Conservation (phyloP, 148 eudicot species). For the Arctostaphylos glauca region DNA sequence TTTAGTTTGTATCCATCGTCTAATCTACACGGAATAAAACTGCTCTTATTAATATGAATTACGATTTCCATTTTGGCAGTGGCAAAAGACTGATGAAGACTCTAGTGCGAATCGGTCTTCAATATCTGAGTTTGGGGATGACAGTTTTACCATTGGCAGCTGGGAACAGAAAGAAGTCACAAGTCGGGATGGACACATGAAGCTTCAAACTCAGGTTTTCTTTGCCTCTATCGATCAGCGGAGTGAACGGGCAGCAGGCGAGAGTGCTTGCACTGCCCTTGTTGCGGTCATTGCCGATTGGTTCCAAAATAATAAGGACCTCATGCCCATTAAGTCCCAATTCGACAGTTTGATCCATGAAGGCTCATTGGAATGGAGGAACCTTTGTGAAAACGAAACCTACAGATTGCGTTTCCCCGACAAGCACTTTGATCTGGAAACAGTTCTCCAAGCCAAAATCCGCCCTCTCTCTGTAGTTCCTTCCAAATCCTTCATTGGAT, state of each 20-base stretch:
- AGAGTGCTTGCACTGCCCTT: constrained; percentile 94
- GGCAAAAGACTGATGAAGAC: constrained; percentile 72
- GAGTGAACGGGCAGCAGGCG: constrained; percentile 93
- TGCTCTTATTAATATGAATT: no score
- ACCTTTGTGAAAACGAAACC: constrained; percentile 66
- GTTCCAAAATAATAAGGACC: constrained; percentile 60
- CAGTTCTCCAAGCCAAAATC: constrained; percentile 73
- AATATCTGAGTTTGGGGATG: constrained; percentile 88
- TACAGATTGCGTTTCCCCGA: constrained; percentile 74
- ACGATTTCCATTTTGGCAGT: constrained; percentile 28
- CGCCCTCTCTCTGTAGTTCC: constrained; percentile 72
- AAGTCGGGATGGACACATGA: constrained; percentile 87
- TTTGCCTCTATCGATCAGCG: constrained; percentile 93
- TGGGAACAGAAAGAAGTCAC: constrained; percentile 83
- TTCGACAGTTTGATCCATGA: constrained; percentile 82
- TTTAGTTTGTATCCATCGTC: not conserved
- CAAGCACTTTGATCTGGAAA: constrained; percentile 92
- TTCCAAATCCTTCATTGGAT: constrained; percentile 72
- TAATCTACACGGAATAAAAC: not conserved
- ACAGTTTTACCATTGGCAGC: constrained; percentile 82
- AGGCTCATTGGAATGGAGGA: constrained; percentile 88
- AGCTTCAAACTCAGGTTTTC: constrained; percentile 72
- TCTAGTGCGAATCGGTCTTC: constrained; percentile 47
- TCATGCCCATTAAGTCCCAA: constrained; percentile 84
- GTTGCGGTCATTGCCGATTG: constrained; percentile 95